Evolutionary conservation across 2,329 filamentous ascomycete genomes (phyloP).

Genomic region (Penicillium sp.): DNA sequence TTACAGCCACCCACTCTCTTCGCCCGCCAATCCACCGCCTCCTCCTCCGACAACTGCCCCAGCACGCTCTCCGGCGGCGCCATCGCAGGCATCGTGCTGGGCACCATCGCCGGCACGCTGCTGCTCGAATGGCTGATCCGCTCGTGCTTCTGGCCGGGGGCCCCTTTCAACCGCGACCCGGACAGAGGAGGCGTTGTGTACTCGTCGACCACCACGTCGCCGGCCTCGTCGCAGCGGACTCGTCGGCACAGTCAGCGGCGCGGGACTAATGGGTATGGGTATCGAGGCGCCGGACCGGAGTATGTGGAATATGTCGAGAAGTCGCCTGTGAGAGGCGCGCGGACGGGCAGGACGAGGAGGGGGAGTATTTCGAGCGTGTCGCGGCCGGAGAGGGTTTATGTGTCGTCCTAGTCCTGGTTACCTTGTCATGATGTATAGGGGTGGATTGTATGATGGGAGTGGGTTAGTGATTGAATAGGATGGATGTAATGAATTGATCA

Average conservation of each 20-base stretch:
- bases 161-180: conserved; percentile 19
- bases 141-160: conserved; percentile 23
- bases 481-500: not conserved
- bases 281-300: conserved; percentile 16
- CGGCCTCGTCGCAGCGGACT: conserved; percentile 20
- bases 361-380: conserved; percentile 23
- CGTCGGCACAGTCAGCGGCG: not conserved
- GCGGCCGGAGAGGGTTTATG: conserved; percentile 35
- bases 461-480: too few relatives aligned
- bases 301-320: conserved; percentile 32
- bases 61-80: conserved; percentile 31
- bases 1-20: not conserved
- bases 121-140: conserved; percentile 35
- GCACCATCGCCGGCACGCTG: conserved; percentile 35
- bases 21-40: conserved; percentile 5
- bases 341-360: conserved; percentile 12
- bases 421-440: not conserved
- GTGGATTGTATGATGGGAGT: not conserved
- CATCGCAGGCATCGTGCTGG: conserved; percentile 39
- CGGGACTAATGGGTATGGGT: not conserved
- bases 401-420: conserved; percentile 15
- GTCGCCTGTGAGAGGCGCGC: conserved; percentile 13
- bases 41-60: conserved; percentile 20
- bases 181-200: conserved; percentile 22
- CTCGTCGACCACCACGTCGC: conserved; percentile 6